phyloP scores from a whole-genome alignment of 345 rosid species.

The Geranium rotundifolium region DNA sequence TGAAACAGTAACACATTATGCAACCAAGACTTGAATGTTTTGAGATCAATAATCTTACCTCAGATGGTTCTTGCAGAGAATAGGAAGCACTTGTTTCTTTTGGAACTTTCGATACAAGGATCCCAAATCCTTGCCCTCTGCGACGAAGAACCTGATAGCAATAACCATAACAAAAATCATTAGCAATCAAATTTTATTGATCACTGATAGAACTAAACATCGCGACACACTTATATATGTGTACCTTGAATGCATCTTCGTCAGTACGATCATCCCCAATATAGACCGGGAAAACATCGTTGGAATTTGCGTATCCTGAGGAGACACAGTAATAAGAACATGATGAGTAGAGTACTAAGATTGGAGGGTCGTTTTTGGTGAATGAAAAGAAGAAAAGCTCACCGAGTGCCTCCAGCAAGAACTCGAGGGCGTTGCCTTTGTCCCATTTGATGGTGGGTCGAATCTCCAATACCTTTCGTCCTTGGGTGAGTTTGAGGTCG shows the following conservation, averaged over 20 bases:
- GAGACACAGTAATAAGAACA: background rate
- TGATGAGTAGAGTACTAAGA: background rate
- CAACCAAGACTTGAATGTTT: background rate
- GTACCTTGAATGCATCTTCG: slow-evolving; percentile 78
- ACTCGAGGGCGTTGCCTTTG: slow-evolving; percentile 90
- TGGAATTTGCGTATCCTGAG: slow-evolving; percentile 52
- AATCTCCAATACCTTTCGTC: slow-evolving; percentile 89
- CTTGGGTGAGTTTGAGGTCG: slow-evolving; percentile 52
- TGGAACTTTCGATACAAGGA: slow-evolving; percentile 76
- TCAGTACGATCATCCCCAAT: slow-evolving; percentile 98
- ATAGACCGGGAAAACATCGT: slow-evolving; percentile 64
- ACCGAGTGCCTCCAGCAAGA: slow-evolving; percentile 75
- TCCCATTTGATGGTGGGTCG: slow-evolving; percentile 96
- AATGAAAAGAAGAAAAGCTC: slow-evolving; percentile 1
- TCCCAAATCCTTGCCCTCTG: slow-evolving; percentile 77
- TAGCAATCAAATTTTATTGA: too few relatives aligned
- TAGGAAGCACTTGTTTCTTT: slow-evolving; percentile 88
- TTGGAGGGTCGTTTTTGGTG: background rate
- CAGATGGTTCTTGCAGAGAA: slow-evolving; percentile 76
- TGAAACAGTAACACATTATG: background rate
- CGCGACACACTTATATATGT: too few relatives aligned
- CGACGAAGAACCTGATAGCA: slow-evolving; percentile 32
- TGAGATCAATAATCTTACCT: slow-evolving; percentile 26
- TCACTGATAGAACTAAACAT: too few relatives aligned
- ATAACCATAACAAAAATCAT: too few relatives aligned